A percentile compares a stretch with the other conserved stretches of the same genome.
Conservation (phyloP, 1,139 yeast genomes). For the Blastobotrys persicus region DNA sequence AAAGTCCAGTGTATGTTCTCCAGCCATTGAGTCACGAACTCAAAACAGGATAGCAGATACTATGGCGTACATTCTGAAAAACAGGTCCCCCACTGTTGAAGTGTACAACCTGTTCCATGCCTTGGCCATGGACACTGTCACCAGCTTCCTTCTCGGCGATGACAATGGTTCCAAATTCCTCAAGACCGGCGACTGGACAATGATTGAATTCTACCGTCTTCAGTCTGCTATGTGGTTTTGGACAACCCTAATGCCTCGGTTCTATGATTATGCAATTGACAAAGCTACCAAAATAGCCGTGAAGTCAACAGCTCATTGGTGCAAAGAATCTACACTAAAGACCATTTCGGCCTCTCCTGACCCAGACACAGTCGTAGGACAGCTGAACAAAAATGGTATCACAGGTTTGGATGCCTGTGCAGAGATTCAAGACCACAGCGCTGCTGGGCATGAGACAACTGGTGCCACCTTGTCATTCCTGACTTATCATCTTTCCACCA, state of each 20-base stretch:
- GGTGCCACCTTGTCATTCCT: conserved; percentile 63
- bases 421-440: conserved; percentile 50
- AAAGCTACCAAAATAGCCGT: conserved; percentile 43
- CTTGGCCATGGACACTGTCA: conserved; percentile 71
- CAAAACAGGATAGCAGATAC: conserved; percentile 33
- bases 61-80: conserved; percentile 26
- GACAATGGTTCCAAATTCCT: conserved; percentile 43
- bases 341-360: conserved; percentile 31
- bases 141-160: conserved; percentile 59
- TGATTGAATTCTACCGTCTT: conserved; percentile 44
- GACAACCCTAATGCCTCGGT: conserved; percentile 60
- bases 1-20: conserved; percentile 33
- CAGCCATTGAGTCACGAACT: conserved; percentile 35
- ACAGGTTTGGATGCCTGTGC: conserved; percentile 41
- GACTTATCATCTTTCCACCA: conserved; percentile 56
- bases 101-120: conserved; percentile 62
- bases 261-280: conserved; percentile 52
- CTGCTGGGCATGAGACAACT: conserved; percentile 79
- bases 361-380: conserved; percentile 45
- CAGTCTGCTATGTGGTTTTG: conserved; percentile 69
- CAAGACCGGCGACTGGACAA: conserved; percentile 34
- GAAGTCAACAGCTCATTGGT: conserved; percentile 50
- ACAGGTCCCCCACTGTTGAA: conserved; percentile 40
- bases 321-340: conserved; percentile 36
- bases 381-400: conserved; percentile 31